Conservation (phyloP, 2,329 filamentous ascomycete genomes). For the Chalaropsis thielavioides region DNA sequence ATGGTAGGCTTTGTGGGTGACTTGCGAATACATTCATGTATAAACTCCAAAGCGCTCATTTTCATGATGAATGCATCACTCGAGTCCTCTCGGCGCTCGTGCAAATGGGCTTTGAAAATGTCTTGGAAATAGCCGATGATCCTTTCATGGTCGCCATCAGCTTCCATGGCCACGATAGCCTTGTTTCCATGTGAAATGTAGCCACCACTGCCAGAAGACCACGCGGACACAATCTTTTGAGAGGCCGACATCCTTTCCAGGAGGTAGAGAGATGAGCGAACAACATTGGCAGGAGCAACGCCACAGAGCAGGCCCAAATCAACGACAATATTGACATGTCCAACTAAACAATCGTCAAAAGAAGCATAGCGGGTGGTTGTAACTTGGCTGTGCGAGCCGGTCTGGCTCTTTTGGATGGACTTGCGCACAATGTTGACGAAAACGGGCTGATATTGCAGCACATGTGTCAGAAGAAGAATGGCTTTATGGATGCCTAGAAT, state of each 20-base stretch:
- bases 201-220: constrained; percentile 28
- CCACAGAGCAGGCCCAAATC: constrained; percentile 79
- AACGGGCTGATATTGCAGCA: constrained; percentile 77
- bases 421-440: constrained; percentile 72
- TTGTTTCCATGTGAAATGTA: constrained; percentile 51
- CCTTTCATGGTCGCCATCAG: constrained; percentile 63
- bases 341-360: constrained; percentile 82
- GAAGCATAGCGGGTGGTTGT: constrained; percentile 60
- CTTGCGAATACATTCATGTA: constrained; percentile 64
- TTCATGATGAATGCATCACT: constrained; percentile 70
- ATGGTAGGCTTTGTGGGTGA: constrained; percentile 68
- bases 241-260: constrained; percentile 79
- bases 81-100: constrained; percentile 54
- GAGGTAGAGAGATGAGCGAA: constrained; percentile 64
- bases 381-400: constrained; percentile 49
- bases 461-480: constrained; percentile 70
- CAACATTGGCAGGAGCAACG: constrained; percentile 66
- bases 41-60: constrained; percentile 68
- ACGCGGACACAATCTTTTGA: constrained; percentile 59
- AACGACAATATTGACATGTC: constrained; percentile 62
- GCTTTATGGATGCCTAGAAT: constrained; percentile 64
- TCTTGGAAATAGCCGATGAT: constrained; percentile 31
- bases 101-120: constrained; percentile 43
- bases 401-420: constrained; percentile 24
- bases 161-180: constrained; percentile 75